Conservation (phyloP, 2,329 filamentous ascomycete species). For the Beauveria pseudobassiana region DNA sequence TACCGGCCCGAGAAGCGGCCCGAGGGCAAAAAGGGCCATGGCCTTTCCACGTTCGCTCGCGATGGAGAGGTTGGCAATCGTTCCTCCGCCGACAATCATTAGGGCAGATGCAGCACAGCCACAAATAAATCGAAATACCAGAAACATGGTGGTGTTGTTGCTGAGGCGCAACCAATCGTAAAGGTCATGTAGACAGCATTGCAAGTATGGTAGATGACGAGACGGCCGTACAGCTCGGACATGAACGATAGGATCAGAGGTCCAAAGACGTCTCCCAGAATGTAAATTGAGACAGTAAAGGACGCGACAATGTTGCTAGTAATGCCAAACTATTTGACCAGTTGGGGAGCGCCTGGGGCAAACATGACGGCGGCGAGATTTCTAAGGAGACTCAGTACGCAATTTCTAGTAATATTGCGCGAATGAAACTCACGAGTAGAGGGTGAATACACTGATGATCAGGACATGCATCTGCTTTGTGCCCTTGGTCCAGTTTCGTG, state of each 20-base stretch:
- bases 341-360: neutral
- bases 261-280: constrained; percentile 44
- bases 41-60: constrained; percentile 52
- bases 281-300: constrained; percentile 35
- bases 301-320: constrained; percentile 26
- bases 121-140: constrained; percentile 55
- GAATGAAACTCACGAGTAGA: too few relatives aligned
- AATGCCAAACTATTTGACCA: constrained; percentile 15
- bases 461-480: too few relatives aligned
- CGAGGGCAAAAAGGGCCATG: constrained; percentile 54
- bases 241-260: constrained; percentile 55
- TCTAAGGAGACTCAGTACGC: constrained; percentile 29
- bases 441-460: too few relatives aligned
- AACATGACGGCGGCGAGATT: neutral
- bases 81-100: constrained; percentile 57
- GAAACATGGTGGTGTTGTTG: constrained; percentile 39
- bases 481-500: too few relatives aligned
- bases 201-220: constrained; percentile 21
- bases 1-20: constrained; percentile 49
- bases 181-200: constrained; percentile 50
- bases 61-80: constrained; percentile 53
- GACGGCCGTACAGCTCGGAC: constrained; percentile 51
- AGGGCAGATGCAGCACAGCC: constrained; percentile 40
- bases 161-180: constrained; percentile 26
- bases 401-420: too few relatives aligned